A percentile compares a stretch with the other conserved stretches of the same genome.
Evolutionary conservation across 805 yeast species (phyloP).

Genomic region (Lipomyces lipofer): DNA sequence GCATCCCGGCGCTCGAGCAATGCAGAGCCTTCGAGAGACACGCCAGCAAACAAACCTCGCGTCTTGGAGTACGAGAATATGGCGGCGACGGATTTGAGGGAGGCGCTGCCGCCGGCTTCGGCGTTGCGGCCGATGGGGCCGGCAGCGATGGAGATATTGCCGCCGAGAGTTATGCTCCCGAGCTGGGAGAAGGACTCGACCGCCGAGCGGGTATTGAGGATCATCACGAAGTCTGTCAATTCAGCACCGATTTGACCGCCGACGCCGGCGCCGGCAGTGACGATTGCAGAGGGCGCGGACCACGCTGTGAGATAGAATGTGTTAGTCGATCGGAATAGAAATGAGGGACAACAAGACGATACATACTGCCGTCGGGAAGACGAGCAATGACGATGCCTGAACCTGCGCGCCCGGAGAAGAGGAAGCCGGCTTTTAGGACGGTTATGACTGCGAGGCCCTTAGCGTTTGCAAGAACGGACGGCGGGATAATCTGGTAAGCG

Average conservation of each 20-base stretch:
- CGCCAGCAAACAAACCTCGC: slow-evolving; percentile 96
- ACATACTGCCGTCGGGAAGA: slow-evolving; percentile 72
- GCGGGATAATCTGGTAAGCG: slow-evolving; percentile 70
- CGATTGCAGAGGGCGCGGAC: slow-evolving; percentile 97
- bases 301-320: slow-evolving; percentile 49
- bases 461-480: slow-evolving; percentile 80
- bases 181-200: slow-evolving; percentile 91
- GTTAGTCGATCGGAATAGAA: slow-evolving; percentile 7
- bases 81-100: slow-evolving; percentile 82
- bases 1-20: slow-evolving; percentile 97
- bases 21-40: slow-evolving; percentile 94
- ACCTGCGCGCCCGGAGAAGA: slow-evolving; percentile 96
- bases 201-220: slow-evolving; percentile 81
- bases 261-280: slow-evolving; percentile 94
- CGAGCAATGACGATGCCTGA: slow-evolving; percentile 94
- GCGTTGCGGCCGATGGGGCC: slow-evolving; percentile 98
- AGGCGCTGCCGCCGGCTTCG: slow-evolving; percentile 95
- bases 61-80: slow-evolving; percentile 92
- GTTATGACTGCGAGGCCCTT: slow-evolving; percentile 90
- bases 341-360: neutral
- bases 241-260: slow-evolving; percentile 98
- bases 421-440: slow-evolving; percentile 94
- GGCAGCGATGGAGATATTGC: slow-evolving; percentile 92
- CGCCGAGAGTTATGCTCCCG: slow-evolving; percentile 93
- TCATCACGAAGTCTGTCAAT: slow-evolving; percentile 92